Percentiles rank a stretch among this genome's conserved stretches.
Conservation (phyloP, 345 rosid genomes). For the Cardamine chenopodiifolia region DNA sequence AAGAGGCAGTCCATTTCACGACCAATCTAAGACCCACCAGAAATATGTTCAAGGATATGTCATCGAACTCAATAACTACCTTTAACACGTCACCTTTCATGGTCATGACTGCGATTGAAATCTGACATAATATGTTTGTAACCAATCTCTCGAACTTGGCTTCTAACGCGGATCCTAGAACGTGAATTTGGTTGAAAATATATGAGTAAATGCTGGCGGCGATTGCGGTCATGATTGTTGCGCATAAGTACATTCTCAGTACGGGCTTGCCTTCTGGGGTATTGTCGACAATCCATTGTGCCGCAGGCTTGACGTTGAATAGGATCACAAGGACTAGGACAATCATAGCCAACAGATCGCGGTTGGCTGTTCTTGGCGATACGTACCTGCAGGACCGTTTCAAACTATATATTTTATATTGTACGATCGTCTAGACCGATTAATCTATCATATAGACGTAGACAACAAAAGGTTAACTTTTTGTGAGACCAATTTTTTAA, state of each 20-base stretch:
- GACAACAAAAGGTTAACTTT: background rate
- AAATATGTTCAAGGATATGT: constrained; percentile 33
- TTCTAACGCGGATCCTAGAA: constrained; percentile 41
- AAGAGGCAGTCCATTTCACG: constrained; percentile 30
- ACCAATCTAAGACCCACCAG: constrained; percentile 19
- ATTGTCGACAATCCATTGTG: constrained; percentile 14
- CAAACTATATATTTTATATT: background rate
- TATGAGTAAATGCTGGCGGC: constrained; percentile 14
- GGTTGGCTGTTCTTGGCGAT: constrained; percentile 33
- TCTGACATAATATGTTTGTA: constrained; percentile 32
- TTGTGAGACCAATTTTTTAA: background rate
- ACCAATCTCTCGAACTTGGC: constrained; percentile 35
- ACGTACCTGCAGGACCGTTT: constrained; percentile 18
- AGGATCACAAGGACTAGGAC: constrained; percentile 17
- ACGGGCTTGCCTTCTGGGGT: constrained; percentile 39
- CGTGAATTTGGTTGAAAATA: constrained; percentile 21
- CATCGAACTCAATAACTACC: constrained; percentile 31
- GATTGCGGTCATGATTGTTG: constrained; percentile 24
- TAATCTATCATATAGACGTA: background rate
- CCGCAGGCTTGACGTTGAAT: constrained; percentile 35
- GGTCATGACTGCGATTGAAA: constrained; percentile 32
- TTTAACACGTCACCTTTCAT: constrained; percentile 31
- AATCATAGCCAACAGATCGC: constrained; percentile 7
- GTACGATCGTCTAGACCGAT: background rate
- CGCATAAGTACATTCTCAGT: constrained; percentile 19